Percentiles rank a stretch among this genome's conserved stretches.
Evolutionary conservation across 2,329 filamentous ascomycete species (phyloP).

Genomic region (Penicillium crustosum): DNA sequence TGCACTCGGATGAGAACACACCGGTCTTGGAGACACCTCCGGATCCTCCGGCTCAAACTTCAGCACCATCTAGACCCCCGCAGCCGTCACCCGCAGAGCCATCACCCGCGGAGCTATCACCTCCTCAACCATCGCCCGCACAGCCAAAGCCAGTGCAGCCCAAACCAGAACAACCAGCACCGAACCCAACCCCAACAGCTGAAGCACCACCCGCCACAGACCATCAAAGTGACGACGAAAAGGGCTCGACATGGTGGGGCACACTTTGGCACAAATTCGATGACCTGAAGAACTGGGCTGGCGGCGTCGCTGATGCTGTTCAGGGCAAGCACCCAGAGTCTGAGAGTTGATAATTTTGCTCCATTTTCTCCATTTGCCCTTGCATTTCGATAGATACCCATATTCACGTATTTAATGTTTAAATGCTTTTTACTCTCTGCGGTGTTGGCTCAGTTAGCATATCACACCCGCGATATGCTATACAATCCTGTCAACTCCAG

Average conservation of each 20-base stretch:
- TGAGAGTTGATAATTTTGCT: neutral
- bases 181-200: neutral
- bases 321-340: constrained; percentile 28
- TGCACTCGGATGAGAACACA: constrained; percentile 44
- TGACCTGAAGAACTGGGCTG: constrained; percentile 39
- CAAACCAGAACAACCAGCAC: neutral
- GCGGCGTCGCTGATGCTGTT: constrained; percentile 31
- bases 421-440: neutral
- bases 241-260: constrained; percentile 33
- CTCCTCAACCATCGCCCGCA: neutral
- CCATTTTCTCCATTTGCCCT: neutral
- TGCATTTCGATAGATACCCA: constrained; percentile 21
- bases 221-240: constrained; percentile 22
- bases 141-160: neutral
- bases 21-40: constrained; percentile 34
- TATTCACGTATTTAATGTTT: constrained; percentile 4
- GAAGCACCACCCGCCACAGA: constrained; percentile 12
- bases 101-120: neutral
- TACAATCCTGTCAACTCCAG: neutral
- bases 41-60: constrained; percentile 33
- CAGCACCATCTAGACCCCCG: constrained; percentile 3
- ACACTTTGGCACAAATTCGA: constrained; percentile 37
- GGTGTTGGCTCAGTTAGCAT: neutral
- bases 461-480: neutral
- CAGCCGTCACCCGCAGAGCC: neutral